Conservation (phyloP, 257 asterid species). For the Solanum habrochaites region DNA sequence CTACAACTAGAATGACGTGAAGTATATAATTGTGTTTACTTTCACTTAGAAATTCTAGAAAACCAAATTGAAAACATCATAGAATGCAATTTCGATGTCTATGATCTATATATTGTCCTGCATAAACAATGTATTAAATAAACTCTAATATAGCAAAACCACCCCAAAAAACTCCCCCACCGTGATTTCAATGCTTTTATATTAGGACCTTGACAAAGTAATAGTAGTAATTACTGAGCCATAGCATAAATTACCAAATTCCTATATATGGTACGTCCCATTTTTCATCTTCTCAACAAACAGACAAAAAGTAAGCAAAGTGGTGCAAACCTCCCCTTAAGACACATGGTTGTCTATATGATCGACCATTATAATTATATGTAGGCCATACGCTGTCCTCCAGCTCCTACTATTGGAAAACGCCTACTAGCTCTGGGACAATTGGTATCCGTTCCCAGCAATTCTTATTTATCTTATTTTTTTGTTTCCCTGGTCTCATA, state of each 20-base stretch:
- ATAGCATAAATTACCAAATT: not conserved
- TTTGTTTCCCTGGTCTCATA: too few species aligned
- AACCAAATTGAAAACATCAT: not conserved
- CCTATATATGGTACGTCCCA: not conserved
- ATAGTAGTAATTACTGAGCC: not conserved
- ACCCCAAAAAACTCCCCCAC: too few species aligned
- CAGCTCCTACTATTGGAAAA: too few species aligned
- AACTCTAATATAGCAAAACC: too few species aligned
- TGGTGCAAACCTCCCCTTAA: not conserved
- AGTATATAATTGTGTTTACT: not conserved
- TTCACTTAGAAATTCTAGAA: not conserved
- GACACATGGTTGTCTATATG: too few species aligned
- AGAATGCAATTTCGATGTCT: not conserved
- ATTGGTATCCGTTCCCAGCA: too few species aligned
- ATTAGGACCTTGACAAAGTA: not conserved
- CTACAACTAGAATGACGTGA: fast-evolving
- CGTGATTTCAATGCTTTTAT: not conserved
- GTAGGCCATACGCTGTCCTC: too few species aligned
- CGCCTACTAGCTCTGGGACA: too few species aligned
- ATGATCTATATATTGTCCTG: not conserved
- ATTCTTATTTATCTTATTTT: too few species aligned
- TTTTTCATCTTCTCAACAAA: not conserved
- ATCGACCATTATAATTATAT: too few species aligned
- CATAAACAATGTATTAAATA: too few species aligned
- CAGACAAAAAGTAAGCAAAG: not conserved